Conservation (phyloP, 768 basidiomycete species). For the Butyriboletus loyo region DNA sequence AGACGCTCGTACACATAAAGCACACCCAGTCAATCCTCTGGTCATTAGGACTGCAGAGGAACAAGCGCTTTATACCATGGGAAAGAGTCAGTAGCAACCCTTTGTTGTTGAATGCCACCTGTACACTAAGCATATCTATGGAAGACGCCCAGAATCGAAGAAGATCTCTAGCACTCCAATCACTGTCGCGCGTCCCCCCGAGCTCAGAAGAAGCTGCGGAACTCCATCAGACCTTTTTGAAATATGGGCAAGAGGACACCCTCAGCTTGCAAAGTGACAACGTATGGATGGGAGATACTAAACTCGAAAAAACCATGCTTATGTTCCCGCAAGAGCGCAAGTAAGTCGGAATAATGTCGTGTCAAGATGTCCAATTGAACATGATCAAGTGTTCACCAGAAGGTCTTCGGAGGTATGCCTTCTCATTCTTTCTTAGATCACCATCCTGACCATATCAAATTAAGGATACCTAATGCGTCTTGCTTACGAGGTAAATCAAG, state of each 20-base stretch:
- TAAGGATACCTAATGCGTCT: slow-evolving; percentile 57
- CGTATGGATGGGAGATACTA: slow-evolving; percentile 75
- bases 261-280: slow-evolving; percentile 35
- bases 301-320: slow-evolving; percentile 63
- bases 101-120: not conserved
- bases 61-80: slow-evolving; percentile 56
- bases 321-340: slow-evolving; percentile 89
- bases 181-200: slow-evolving; percentile 72
- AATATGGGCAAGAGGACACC: slow-evolving; percentile 46
- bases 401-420: slow-evolving; percentile 69
- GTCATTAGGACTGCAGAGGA: slow-evolving; percentile 61
- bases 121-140: too few species aligned
- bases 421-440: not conserved
- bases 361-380: not conserved
- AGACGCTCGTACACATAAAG: slow-evolving; percentile 62
- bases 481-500: slow-evolving; percentile 58
- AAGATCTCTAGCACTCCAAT: slow-evolving; percentile 49
- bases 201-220: slow-evolving; percentile 63
- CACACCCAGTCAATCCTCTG: slow-evolving; percentile 63
- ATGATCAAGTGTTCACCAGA: slow-evolving; percentile 63
- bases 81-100: slow-evolving; percentile 50
- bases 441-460: not conserved
- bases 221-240: slow-evolving; percentile 68
- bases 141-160: slow-evolving; percentile 66
- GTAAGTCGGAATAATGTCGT: slow-evolving; percentile 38